Conservation (phyloP, 805 yeast genomes). For the Wickerhamiella siamensis region DNA sequence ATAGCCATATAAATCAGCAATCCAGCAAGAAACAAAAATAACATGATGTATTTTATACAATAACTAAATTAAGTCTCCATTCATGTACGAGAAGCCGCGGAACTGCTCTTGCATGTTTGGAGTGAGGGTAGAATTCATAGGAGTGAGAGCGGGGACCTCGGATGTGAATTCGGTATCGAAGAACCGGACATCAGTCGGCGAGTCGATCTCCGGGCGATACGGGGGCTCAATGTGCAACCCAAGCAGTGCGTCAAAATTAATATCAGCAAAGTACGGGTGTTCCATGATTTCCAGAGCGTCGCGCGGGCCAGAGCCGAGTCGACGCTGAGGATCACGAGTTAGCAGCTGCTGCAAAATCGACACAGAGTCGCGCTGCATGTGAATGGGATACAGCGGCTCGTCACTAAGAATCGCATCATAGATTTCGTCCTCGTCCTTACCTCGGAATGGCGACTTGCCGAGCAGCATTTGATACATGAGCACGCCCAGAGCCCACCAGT, state of each 20-base stretch:
- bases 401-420: conserved; percentile 92
- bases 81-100: conserved; percentile 78
- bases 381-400: conserved; percentile 92
- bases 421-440: conserved; percentile 93
- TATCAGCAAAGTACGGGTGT: conserved; percentile 84
- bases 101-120: conserved; percentile 89
- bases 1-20: too few relatives aligned
- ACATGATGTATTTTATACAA: too few relatives aligned
- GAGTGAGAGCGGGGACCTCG: conserved; percentile 88
- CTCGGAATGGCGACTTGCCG: conserved; percentile 93
- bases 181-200: conserved; percentile 82
- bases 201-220: conserved; percentile 69
- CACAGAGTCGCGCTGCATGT: conserved; percentile 94
- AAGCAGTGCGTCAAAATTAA: conserved; percentile 77
- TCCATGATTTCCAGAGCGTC: conserved; percentile 93
- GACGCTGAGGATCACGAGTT: conserved; percentile 71
- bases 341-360: conserved; percentile 81
- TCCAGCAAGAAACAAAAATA: too few relatives aligned
- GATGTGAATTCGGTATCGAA: conserved; percentile 92
- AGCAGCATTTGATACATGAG: conserved; percentile 88
- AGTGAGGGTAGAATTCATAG: conserved; percentile 76
- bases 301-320: conserved; percentile 75
- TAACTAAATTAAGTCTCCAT: conserved; percentile 19
- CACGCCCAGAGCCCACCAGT: conserved; percentile 99
- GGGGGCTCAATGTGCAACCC: conserved; percentile 69